phyloP scores from a whole-genome alignment of 768 basidiomycete genomes.

The Phlegmacium glaucopus region DNA sequence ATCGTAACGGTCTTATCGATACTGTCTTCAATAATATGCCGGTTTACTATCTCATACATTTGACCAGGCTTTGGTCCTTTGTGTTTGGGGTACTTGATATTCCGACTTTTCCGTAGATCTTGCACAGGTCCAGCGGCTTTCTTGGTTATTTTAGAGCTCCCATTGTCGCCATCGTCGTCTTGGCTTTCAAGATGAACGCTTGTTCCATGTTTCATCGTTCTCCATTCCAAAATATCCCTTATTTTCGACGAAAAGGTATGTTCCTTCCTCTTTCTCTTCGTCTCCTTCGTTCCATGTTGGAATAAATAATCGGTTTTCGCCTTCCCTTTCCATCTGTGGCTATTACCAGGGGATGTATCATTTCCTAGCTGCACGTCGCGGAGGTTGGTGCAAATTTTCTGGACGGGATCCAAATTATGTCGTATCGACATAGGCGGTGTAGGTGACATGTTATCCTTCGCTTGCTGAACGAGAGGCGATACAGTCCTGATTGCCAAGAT shows the following conservation, averaged over 20 bases:
- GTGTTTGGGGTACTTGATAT: conserved; percentile 12
- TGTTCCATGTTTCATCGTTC: conserved; percentile 17
- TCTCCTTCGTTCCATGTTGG: conserved; percentile 1
- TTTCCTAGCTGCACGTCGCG: conserved; percentile 6
- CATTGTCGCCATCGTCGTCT: conserved; percentile 2
- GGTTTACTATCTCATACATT: conserved; percentile 40
- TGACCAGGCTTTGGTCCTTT: conserved; percentile 29
- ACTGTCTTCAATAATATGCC: conserved; percentile 43
- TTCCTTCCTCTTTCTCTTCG: conserved; percentile 7
- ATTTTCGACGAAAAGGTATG: conserved; percentile 9
- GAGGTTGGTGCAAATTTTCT: conserved; percentile 16
- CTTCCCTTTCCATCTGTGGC: conserved; percentile 13
- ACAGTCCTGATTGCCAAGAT: conserved; percentile 12
- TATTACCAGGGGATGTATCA: neutral
- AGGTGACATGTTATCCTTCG: conserved; percentile 5
- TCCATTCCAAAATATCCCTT: conserved; percentile 18
- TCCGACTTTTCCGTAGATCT: conserved; percentile 20
- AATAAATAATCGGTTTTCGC: conserved; percentile 4
- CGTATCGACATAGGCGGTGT: conserved; percentile 1
- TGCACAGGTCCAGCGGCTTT: conserved; percentile 12
- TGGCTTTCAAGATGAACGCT: conserved; percentile 11
- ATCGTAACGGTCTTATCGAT: conserved; percentile 52
- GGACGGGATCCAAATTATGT: conserved; percentile 14
- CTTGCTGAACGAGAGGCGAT: conserved; percentile 5
- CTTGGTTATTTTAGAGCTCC: conserved; percentile 6